Evolutionary conservation across 2,329 filamentous ascomycete species (phyloP).

Genomic region (Beauveria scarabaeidicola): DNA sequence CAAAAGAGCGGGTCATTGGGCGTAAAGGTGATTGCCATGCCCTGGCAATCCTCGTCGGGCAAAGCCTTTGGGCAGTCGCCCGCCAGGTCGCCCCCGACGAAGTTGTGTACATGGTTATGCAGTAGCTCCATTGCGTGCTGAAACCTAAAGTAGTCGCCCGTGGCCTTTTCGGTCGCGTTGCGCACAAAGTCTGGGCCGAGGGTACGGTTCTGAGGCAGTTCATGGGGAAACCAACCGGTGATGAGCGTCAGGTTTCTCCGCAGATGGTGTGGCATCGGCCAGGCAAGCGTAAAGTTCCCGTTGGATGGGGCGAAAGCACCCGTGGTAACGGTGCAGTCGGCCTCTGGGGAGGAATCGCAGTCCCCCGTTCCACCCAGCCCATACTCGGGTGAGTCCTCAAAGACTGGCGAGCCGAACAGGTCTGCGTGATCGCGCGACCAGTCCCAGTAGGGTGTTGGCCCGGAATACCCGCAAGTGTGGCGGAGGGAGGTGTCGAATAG

Average conservation of each 20-base stretch:
- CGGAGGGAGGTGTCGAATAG: neutral
- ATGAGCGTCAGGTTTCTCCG: conserved; percentile 1
- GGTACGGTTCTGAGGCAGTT: neutral
- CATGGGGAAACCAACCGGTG: neutral
- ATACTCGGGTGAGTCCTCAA: conserved; percentile 3
- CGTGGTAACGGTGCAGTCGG: neutral
- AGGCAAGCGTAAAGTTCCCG: neutral
- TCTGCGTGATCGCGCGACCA: conserved; percentile 6
- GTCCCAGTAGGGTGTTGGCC: conserved; percentile 8
- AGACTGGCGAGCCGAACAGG: neutral
- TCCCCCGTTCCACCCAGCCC: conserved; percentile 1
- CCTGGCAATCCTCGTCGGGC: neutral
- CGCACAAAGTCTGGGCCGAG: neutral
- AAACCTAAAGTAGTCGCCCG: neutral
- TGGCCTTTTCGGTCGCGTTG: neutral
- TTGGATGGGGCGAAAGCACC: neutral
- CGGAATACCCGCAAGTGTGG: neutral
- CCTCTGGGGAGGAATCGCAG: neutral
- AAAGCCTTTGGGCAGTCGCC: neutral
- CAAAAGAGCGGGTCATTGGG: conserved; percentile 2
- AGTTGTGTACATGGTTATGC: neutral
- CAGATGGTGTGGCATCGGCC: neutral
- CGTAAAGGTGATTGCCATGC: neutral
- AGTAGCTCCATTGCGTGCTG: neutral
- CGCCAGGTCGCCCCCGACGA: neutral